phyloP scores from a whole-genome alignment of 2,329 filamentous ascomycete species.

The Aspergillus melleus region DNA sequence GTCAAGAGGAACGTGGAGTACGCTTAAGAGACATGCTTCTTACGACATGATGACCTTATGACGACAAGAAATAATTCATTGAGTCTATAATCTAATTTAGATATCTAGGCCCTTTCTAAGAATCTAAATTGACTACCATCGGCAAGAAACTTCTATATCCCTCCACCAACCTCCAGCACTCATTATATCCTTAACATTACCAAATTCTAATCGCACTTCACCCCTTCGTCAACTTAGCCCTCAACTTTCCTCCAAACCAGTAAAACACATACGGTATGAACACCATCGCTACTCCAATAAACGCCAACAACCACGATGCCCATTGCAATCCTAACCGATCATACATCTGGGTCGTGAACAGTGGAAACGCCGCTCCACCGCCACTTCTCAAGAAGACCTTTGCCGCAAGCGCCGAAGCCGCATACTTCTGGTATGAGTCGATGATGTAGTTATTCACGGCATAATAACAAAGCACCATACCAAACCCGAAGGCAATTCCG shows the following conservation, averaged over 20 bases:
- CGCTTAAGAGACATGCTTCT: too few species aligned
- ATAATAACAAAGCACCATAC: conserved; percentile 78
- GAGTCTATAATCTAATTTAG: background rate
- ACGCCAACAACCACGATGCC: conserved; percentile 68
- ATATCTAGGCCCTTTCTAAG: too few species aligned
- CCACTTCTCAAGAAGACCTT: conserved; percentile 52
- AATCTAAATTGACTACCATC: too few species aligned
- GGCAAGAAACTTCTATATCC: too few species aligned
- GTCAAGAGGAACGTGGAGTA: too few species aligned
- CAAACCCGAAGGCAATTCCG: conserved; percentile 70
- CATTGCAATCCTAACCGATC: conserved; percentile 68
- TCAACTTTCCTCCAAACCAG: conserved; percentile 8
- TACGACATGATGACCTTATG: too few species aligned
- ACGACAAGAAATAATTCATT: background rate
- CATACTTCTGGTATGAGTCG: conserved; percentile 54
- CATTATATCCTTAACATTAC: too few species aligned
- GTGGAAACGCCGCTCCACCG: conserved; percentile 70
- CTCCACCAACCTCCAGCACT: too few species aligned
- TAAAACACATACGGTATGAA: conserved; percentile 15
- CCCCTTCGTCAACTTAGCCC: conserved; percentile 1
- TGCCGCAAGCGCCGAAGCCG: conserved; percentile 45
- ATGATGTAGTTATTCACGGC: conserved; percentile 72
- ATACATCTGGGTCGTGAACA: conserved; percentile 79
- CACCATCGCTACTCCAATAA: conserved; percentile 34
- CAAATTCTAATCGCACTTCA: background rate